Conservation (phyloP, 495 filamentous ascomycete species). For the Lepraria neglecta region DNA sequence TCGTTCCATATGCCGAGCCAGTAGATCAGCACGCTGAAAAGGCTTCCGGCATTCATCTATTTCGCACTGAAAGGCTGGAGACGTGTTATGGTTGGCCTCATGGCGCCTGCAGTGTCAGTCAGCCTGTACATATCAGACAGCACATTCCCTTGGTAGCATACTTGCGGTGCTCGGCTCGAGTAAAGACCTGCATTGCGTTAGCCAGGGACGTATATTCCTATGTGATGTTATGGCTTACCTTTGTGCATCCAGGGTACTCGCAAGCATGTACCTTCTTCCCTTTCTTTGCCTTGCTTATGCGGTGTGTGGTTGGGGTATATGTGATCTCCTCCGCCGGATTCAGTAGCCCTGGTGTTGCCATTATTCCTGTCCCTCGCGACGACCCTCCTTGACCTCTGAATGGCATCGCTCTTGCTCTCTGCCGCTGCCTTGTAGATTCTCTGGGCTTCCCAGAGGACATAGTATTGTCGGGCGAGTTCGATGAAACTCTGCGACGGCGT, state of each 20-base stretch:
- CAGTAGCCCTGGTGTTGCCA: conserved; percentile 1
- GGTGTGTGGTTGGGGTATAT: conserved; percentile 65
- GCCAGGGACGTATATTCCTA: conserved; percentile 21
- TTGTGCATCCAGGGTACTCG: conserved; percentile 54
- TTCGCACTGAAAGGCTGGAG: conserved; percentile 60
- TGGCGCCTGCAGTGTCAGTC: conserved; percentile 55
- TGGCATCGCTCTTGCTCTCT: conserved; percentile 15
- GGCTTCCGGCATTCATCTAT: conserved; percentile 64
- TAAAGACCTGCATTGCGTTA: conserved; percentile 55
- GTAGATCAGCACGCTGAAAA: conserved; percentile 74
- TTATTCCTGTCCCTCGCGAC: conserved; percentile 11
- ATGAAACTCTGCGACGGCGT: conserved; percentile 8
- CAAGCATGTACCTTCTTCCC: conserved; percentile 73
- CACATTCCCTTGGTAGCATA: conserved; percentile 32
- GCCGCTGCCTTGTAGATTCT: conserved; percentile 12
- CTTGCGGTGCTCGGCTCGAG: conserved; percentile 80
- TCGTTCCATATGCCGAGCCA: conserved; percentile 72
- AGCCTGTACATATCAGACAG: background rate
- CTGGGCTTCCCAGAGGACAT: conserved; percentile 3
- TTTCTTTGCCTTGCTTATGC: conserved; percentile 78
- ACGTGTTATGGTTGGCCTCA: conserved; percentile 73
- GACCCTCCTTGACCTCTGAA: conserved; percentile 8
- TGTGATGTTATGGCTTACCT: conserved; percentile 40
- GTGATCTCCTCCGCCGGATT: conserved; percentile 32
- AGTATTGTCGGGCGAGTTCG: conserved; percentile 10